Evolutionary conservation across 2,329 filamentous ascomycete genomes (phyloP), one percentile per base, ranked within the genome.

Genomic region (Pseudogymnoascus sp.): DNA sequence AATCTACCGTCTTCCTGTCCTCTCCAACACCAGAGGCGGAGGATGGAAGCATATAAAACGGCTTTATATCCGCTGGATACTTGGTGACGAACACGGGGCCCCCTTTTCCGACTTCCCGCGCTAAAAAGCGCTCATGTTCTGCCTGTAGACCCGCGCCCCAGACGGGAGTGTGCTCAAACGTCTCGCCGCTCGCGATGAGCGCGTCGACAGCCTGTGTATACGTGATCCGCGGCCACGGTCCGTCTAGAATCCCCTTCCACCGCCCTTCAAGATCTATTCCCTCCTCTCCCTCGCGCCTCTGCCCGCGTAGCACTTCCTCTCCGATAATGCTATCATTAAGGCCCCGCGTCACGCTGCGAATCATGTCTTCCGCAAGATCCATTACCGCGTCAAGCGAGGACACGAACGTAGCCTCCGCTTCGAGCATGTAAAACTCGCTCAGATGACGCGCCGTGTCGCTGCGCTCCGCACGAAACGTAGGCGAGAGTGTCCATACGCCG

Each of bases 391-490:
- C 77, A 66, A 96, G 79, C 66, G 85, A 78, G 55, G 89, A 81
- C 42, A 88, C 83, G 73, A 96, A 96, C 70, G 86, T 88, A 72
- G 92, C 79, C 74, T 99, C 94, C 13, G 88, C 92, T 75, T 99
- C 94, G 2, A 99, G 83, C 94, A 99, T 97, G 77, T 97, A 97
- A 71, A 99, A 97, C 72, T 99, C 94, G 77, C 91, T 96, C 65
- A 99, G 80, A 75, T 99, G 94, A 29, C 94, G 86, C 5, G 92
- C 87, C 0, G 94, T 97, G 71, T 97, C 92, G 75, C 92, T 97
- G 72, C 87, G 87, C 74, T 97, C 94, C 3, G 94, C 94, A 38
- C 94, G 86, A 72, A 99, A 99, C 0, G 92, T 95, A 2, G 94
- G 94, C 4, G 92, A 94, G 9, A 99, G 77, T 1, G 92, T 90